phyloP scores from a whole-genome alignment of 306 rosid genomes.

The Cotoneaster glaucophyllus region DNA sequence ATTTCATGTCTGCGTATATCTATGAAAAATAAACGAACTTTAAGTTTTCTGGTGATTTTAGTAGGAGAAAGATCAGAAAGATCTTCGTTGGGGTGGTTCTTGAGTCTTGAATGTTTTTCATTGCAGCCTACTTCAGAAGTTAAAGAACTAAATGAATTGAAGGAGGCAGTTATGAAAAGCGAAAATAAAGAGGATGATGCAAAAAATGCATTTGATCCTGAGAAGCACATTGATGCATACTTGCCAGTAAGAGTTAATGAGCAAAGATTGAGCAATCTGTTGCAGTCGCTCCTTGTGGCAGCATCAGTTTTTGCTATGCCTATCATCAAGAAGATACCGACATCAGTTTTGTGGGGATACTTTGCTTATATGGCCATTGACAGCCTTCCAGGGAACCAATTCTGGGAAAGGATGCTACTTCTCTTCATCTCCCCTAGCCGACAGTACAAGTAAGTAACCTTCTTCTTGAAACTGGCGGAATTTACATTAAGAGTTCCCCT shows the following conservation, averaged over 20 bases:
- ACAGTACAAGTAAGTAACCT: conserved; percentile 54
- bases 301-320: conserved; percentile 71
- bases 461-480: background rate
- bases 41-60: background rate
- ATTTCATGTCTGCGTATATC: background rate
- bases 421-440: conserved; percentile 62
- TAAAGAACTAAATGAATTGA: conserved; percentile 69
- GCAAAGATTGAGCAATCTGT: conserved; percentile 82
- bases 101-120: conserved; percentile 13
- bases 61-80: background rate
- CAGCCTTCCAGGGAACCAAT: conserved; percentile 90
- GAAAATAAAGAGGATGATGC: conserved; percentile 28
- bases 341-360: conserved; percentile 89
- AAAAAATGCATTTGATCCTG: conserved; percentile 55
- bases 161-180: conserved; percentile 56
- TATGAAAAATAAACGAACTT: background rate
- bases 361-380: conserved; percentile 92
- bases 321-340: conserved; percentile 63
- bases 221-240: conserved; percentile 62
- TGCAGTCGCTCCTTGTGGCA: conserved; percentile 75
- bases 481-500: background rate
- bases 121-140: conserved; percentile 43
- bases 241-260: conserved; percentile 83
- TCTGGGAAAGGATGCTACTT: conserved; percentile 73
- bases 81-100: background rate